Conservation (phyloP, 2,329 filamentous ascomycete genomes). For the Fusarium transvaalense region DNA sequence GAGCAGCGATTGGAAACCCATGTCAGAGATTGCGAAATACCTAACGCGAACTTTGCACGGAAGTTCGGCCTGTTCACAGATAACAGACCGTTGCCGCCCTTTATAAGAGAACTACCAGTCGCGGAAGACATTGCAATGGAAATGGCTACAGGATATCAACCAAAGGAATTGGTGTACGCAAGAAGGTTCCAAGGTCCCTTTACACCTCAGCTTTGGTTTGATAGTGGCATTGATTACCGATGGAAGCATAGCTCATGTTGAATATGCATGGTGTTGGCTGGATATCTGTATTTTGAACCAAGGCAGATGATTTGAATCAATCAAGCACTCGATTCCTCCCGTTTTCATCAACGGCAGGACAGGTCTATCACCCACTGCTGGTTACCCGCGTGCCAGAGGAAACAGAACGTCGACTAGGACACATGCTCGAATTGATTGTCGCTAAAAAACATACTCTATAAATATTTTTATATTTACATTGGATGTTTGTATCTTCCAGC, state of each 20-base stretch:
- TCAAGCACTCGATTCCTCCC: background rate
- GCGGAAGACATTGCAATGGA: constrained; percentile 59
- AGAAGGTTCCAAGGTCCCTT: constrained; percentile 58
- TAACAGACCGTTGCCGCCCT: constrained; percentile 51
- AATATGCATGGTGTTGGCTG: background rate
- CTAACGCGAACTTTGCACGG: constrained; percentile 60
- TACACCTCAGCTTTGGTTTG: constrained; percentile 60
- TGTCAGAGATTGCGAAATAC: constrained; percentile 55
- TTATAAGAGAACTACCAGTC: constrained; percentile 56
- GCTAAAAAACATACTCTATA: no score
- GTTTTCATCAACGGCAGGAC: background rate
- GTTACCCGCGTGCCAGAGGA: no score
- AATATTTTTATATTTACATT: no score
- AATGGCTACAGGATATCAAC: constrained; percentile 48
- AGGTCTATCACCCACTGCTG: no score
- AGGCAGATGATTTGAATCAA: background rate
- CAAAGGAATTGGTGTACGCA: constrained; percentile 46
- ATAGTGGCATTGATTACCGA: constrained; percentile 59
- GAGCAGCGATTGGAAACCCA: constrained; percentile 19
- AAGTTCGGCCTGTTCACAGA: constrained; percentile 56
- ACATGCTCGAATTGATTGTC: no score
- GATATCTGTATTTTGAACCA: background rate
- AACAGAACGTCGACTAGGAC: no score
- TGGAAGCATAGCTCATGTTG: constrained; percentile 47
- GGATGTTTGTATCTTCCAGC: no score